These are phyloP conservation scores for Ettlia oleoabundans DNA, from an alignment of 139 green algal species.

Conservation along the genomic window DNA sequence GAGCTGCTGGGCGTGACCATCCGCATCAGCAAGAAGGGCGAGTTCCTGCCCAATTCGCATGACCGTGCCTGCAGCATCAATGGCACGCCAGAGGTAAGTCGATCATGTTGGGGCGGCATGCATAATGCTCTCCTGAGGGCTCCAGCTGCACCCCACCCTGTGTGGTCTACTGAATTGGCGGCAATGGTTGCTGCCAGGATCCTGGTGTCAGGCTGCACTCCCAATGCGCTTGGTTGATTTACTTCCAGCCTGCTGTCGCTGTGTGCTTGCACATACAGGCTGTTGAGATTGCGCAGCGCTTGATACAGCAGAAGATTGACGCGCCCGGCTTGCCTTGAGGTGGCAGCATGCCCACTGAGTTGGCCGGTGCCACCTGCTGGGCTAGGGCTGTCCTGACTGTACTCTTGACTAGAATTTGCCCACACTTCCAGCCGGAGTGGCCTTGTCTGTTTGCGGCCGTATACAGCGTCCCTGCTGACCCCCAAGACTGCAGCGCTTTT, in stretches of 20 bases:
- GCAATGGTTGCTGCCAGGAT: neutral
- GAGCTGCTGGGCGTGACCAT: slow-evolving; percentile 65
- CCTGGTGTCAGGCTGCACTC: no score
- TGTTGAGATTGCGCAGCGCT: slow-evolving; percentile 62
- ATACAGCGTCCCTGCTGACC: neutral
- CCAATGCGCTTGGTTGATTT: no score
- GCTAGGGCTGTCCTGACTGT: neutral
- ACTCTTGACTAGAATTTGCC: no score
- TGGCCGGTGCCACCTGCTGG: neutral
- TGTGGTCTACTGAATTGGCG: no score
- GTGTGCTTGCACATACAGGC: slow-evolving; percentile 16
- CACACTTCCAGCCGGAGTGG: no score
- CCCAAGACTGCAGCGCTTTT: neutral
- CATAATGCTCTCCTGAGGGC: no score
- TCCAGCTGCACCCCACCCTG: no score
- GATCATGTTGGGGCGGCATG: no score
- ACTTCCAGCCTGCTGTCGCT: neutral
- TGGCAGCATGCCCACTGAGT: neutral
- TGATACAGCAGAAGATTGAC: slow-evolving; percentile 65
- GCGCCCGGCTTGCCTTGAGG: neutral
- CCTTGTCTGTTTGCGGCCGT: neutral
- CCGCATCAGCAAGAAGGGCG: slow-evolving; percentile 64
- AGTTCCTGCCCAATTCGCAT: slow-evolving; percentile 67
- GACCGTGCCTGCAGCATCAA: slow-evolving; percentile 68
- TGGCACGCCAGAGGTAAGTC: slow-evolving; percentile 38